Evolutionary conservation across 2,329 filamentous ascomycete species (phyloP), one percentile per base, ranked within the genome.

Genomic region (Hymenoscyphus fructigenus): DNA sequence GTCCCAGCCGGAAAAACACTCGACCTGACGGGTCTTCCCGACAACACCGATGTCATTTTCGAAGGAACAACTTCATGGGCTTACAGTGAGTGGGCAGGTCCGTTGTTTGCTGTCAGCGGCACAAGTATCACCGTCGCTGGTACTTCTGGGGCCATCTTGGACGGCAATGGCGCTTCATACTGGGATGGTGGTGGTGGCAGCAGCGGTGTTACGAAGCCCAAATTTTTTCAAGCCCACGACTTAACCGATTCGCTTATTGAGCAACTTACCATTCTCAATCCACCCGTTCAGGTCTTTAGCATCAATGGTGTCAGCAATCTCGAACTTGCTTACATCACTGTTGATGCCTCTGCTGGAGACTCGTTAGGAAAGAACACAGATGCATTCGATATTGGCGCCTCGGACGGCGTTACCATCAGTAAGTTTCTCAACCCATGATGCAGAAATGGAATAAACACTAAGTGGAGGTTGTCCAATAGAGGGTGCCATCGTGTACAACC

Each of bases 61-160:
- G 76, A 85, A 65, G 89, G 88, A 55, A 85, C 80, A 12, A 91
- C 88, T n/a, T 85, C 84, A 62, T 91, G 88, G 71, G 88, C 80
- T n/a, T 90, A 89, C 77, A 79, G 85, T 66, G 84, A 88, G 71
- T 91, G 88, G 88, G 73, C 75, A 1, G 88, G 88, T 0, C 88
- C 88, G 53, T 79, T 91, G 15, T 81, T 91, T 70, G 81, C 68
- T 3, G 62, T 74, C 32, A 70, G 68, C 15, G 72, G 71, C 57
- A 67, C 65, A 5, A 14, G 36, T 3, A 64, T 64, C 32, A 61
- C 60, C 6, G 50, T 61, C 14, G 53, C 20, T 23, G 85, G 84
- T 61, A 82, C 83, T 28, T 69, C 76, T 1, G 87, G 84, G 23
- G 79, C 79, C 65, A 76, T 80, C 38, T 81, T 89, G 57, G 79